phyloP scores from a whole-genome alignment of 768 basidiomycete genomes.

The Panellus pusillus region DNA sequence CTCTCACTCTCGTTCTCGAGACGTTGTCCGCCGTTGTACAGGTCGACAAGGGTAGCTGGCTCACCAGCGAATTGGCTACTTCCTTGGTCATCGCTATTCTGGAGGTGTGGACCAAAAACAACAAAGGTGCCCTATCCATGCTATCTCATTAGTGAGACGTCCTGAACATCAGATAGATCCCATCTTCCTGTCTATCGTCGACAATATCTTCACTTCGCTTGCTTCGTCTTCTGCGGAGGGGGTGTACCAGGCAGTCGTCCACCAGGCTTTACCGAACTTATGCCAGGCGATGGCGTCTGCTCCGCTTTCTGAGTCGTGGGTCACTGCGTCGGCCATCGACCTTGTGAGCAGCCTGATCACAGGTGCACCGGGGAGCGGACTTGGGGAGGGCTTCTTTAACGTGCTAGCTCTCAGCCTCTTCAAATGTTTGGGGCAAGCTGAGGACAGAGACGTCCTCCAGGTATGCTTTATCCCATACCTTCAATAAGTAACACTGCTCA shows the following conservation, averaged over 20 bases:
- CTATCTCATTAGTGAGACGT: neutral
- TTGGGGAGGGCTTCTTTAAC: constrained; percentile 82
- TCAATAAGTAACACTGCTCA: neutral
- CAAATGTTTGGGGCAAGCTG: constrained; percentile 60
- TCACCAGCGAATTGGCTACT: constrained; percentile 63
- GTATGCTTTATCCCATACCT: constrained; percentile 34
- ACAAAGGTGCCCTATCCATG: constrained; percentile 56
- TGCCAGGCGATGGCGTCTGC: constrained; percentile 62
- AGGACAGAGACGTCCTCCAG: constrained; percentile 87
- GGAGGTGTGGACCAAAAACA: constrained; percentile 85
- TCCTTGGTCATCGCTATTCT: constrained; percentile 68
- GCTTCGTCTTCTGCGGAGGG: constrained; percentile 57
- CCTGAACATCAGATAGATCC: constrained; percentile 54
- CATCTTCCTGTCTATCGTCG: constrained; percentile 80
- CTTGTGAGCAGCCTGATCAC: constrained; percentile 70
- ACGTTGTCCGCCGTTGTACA: constrained; percentile 78
- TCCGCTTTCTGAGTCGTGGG: constrained; percentile 65
- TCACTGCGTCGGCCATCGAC: constrained; percentile 80
- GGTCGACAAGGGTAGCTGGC: constrained; percentile 72
- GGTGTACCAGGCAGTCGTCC: constrained; percentile 72
- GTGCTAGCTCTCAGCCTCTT: constrained; percentile 77
- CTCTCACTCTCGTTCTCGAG: constrained; percentile 84
- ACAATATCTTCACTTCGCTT: constrained; percentile 75
- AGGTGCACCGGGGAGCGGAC: constrained; percentile 59
- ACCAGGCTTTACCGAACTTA: constrained; percentile 71